These are phyloP conservation scores for Penicillium sp. DNA, from an alignment of 2,329 filamentous ascomycete genomes.

Conservation along the genomic window DNA sequence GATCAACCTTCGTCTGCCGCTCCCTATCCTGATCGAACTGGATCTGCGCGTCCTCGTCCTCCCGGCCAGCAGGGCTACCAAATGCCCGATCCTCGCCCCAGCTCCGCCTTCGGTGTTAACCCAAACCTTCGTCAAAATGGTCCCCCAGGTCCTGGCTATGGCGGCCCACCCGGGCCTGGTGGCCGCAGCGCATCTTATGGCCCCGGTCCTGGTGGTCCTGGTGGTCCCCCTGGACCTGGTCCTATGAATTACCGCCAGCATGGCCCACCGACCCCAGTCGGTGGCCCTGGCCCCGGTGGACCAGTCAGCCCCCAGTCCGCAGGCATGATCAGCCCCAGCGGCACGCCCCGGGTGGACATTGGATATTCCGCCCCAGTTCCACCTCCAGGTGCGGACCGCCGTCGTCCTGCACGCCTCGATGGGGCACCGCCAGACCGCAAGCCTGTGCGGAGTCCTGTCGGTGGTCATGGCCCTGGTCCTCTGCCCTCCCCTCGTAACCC, in stretches of 20 bases:
- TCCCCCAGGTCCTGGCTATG: slow-evolving; percentile 38
- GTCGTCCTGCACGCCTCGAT: slow-evolving; percentile 38
- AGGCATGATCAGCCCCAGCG: slow-evolving; percentile 32
- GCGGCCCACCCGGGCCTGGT: slow-evolving; percentile 23
- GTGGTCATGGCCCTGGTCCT: slow-evolving; percentile 28
- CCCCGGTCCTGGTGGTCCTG: slow-evolving; percentile 27
- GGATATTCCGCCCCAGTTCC: slow-evolving; percentile 54
- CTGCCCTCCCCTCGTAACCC: slow-evolving; percentile 23
- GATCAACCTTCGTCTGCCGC: slow-evolving; percentile 42
- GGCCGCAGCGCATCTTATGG: slow-evolving; percentile 37
- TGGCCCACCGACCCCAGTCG: slow-evolving; percentile 27
- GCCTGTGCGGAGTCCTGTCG: slow-evolving; percentile 38
- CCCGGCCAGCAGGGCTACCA: slow-evolving; percentile 38
- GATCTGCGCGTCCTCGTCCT: slow-evolving; percentile 40
- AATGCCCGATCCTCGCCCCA: slow-evolving; percentile 46
- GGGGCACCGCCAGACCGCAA: slow-evolving; percentile 35
- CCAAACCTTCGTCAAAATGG: slow-evolving; percentile 51
- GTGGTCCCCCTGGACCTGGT: slow-evolving; percentile 6
- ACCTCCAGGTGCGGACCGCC: slow-evolving; percentile 37
- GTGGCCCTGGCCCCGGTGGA: slow-evolving; percentile 27
- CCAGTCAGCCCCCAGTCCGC: slow-evolving; percentile 36
- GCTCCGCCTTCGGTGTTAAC: slow-evolving; percentile 54
- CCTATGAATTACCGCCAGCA: slow-evolving; percentile 41
- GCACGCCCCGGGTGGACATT: slow-evolving; percentile 48
- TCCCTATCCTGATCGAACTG: slow-evolving; percentile 48